A percentile compares a stretch with the other conserved stretches of the same genome.
Conservation (phyloP, 2,329 filamentous ascomycete species). For the Fusarium nematophilum region DNA sequence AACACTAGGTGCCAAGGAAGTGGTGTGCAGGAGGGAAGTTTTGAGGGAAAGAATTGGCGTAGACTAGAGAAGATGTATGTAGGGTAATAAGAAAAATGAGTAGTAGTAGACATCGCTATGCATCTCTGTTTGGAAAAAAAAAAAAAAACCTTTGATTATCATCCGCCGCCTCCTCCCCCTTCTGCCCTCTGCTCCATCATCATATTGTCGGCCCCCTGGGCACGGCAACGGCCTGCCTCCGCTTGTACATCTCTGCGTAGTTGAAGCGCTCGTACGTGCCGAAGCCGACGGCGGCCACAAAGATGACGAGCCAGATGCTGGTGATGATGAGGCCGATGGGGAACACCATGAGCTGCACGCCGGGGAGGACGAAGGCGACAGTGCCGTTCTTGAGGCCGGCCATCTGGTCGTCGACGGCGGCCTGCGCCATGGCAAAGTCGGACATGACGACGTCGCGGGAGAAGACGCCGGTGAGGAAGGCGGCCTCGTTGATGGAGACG, state of each 20-base stretch:
- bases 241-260: constrained; percentile 72
- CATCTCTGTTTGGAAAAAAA: constrained; percentile 27
- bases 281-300: constrained; percentile 67
- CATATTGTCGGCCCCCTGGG: constrained; percentile 28
- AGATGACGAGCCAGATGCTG: constrained; percentile 69
- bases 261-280: constrained; percentile 75
- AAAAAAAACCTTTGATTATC: constrained; percentile 25
- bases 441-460: constrained; percentile 67
- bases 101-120: constrained; percentile 34
- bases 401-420: constrained; percentile 61
- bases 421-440: constrained; percentile 59
- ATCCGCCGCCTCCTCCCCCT: not conserved
- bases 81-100: constrained; percentile 16
- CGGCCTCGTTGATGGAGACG: constrained; percentile 76
- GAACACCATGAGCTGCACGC: constrained; percentile 74
- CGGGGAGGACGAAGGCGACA: constrained; percentile 76
- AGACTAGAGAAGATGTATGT: constrained; percentile 36
- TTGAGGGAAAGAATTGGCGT: too few species aligned
- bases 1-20: too few species aligned
- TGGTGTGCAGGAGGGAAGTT: too few species aligned
- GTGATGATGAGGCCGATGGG: constrained; percentile 77
- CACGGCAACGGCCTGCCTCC: constrained; percentile 42
- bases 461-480: constrained; percentile 78
- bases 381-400: constrained; percentile 61
- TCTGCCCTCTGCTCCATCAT: constrained; percentile 10